Evolutionary conservation across 805 yeast genomes (phyloP).

Genomic region (Candida peoriensis): DNA sequence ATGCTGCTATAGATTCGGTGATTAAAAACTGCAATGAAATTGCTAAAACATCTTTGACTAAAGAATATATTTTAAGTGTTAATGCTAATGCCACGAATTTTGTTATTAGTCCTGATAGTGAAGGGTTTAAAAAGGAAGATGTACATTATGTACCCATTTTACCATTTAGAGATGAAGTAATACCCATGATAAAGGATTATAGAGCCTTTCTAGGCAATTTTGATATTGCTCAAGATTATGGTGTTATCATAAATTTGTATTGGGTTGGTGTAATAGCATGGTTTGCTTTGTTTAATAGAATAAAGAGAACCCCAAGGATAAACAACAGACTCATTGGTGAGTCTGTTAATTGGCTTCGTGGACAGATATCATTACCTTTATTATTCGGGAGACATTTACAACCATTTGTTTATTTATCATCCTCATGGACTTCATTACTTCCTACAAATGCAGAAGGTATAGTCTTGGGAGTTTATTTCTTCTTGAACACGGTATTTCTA

Average conservation of each 20-base stretch:
- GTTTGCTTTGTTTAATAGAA: slow-evolving; percentile 18
- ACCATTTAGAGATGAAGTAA: slow-evolving; percentile 6
- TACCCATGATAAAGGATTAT: slow-evolving; percentile 16
- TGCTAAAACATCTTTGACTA: slow-evolving; percentile 9
- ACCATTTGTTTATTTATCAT: slow-evolving; percentile 12
- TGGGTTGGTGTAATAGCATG: slow-evolving; percentile 13
- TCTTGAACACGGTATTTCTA: slow-evolving; percentile 12
- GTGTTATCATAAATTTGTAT: slow-evolving; percentile 17
- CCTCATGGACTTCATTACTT: slow-evolving; percentile 12
- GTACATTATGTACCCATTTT: slow-evolving; percentile 14
- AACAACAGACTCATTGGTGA: slow-evolving; percentile 12
- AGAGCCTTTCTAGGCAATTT: slow-evolving; percentile 22
- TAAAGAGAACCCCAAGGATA: slow-evolving; percentile 13
- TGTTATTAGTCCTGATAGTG: slow-evolving; percentile 4
- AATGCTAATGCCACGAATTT: slow-evolving; percentile 10
- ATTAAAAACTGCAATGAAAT: slow-evolving; percentile 3
- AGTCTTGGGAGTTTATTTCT: slow-evolving; percentile 29
- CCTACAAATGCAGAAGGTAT: slow-evolving; percentile 22
- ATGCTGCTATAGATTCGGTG: slow-evolving; percentile 6
- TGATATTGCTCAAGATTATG: slow-evolving; percentile 19
- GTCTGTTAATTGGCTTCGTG: slow-evolving; percentile 12
- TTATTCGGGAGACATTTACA: slow-evolving; percentile 17
- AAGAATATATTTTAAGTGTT: slow-evolving; percentile 6
- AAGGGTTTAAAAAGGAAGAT: background rate
- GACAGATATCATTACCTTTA: slow-evolving; percentile 15